Percentiles rank a stretch among this genome's conserved stretches.
Conservation (phyloP, 2,329 filamentous ascomycete species). For the Fusarium sp. region DNA sequence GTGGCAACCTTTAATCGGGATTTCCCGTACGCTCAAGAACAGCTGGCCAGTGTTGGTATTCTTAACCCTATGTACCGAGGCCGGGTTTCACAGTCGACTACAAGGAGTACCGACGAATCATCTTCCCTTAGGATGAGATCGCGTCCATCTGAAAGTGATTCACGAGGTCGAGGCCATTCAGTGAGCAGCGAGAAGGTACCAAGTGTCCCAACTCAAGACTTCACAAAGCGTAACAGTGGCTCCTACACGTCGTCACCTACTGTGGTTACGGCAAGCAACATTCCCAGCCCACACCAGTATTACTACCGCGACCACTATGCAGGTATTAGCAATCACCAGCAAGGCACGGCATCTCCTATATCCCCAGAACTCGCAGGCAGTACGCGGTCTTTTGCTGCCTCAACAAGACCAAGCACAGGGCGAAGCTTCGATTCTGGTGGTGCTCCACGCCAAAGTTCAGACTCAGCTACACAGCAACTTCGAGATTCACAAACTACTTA, state of each 20-base stretch:
- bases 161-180: conserved; percentile 69
- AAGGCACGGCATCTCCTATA: conserved; percentile 68
- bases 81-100: conserved; percentile 68
- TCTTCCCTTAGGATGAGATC: conserved; percentile 61
- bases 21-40: conserved; percentile 79
- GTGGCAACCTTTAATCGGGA: conserved; percentile 82
- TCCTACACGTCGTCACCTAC: conserved; percentile 72
- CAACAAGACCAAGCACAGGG: conserved; percentile 67
- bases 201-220: conserved; percentile 73
- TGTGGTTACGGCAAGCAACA: conserved; percentile 46
- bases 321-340: conserved; percentile 48
- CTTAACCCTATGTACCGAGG: conserved; percentile 78
- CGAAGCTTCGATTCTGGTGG: conserved; percentile 68
- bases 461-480: conserved; percentile 58
- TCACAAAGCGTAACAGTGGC: conserved; percentile 72
- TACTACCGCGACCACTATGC: conserved; percentile 62
- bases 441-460: conserved; percentile 63
- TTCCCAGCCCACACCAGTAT: conserved; percentile 65
- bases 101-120: conserved; percentile 63
- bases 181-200: conserved; percentile 72
- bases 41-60: conserved; percentile 77
- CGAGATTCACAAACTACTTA: conserved; percentile 68
- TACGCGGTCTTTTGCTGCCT: conserved; percentile 60
- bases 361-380: conserved; percentile 64
- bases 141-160: conserved; percentile 60